Evolutionary conservation across 1,284 basidiomycete genomes (phyloP), one percentile per base, ranked within the genome.

Genomic region (Microbotryum violaceum): DNA sequence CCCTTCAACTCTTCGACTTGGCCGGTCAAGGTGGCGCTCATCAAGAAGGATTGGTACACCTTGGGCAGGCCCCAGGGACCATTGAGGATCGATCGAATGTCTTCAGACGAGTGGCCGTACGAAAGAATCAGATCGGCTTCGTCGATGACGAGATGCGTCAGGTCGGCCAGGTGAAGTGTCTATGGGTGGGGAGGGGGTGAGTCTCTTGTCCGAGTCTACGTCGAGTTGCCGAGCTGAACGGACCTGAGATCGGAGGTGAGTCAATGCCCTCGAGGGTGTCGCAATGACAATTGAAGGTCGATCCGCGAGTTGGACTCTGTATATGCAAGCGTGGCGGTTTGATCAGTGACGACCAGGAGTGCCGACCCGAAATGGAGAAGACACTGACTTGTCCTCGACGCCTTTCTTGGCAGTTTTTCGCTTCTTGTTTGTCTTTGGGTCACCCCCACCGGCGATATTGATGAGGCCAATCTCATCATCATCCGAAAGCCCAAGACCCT

Each of bases 51-150:
- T 75, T 98, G 96, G 71, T 88, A 91, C 50, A 94, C 82, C 71
- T 87, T 88, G 16, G 94, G 92, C 7, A 98, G 80, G 71, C 83
- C 85, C 53, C 77, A 77, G 0, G 77, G 76, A 23, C 86, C 87
- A 56, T 81, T 81, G 67, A 97, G 85, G 54, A 98, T 88, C 60
- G 88, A 82, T 47, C 85, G 84, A 49, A 97, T 83, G 70, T 97
- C 92, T 69, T 90, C 87, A 70, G 93, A 88, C 49, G 72, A 76
- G 73, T 98, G 91, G 6, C 96, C 96, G 74, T 98, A 98, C 0
- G 93, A 97, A 10, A 99, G 81, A 59, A 99, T 89, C 31, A 99
- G 83, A 75, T 99, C 96, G 14, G 96, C 96, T 78, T 99, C 96
- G 75, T 99, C 96, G 63, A 99, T 91, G 23, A 96, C 89, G 18